Base-by-base conservation (phyloP, 106 monocot species). In the Dioscorea zingiberensis region DNA sequence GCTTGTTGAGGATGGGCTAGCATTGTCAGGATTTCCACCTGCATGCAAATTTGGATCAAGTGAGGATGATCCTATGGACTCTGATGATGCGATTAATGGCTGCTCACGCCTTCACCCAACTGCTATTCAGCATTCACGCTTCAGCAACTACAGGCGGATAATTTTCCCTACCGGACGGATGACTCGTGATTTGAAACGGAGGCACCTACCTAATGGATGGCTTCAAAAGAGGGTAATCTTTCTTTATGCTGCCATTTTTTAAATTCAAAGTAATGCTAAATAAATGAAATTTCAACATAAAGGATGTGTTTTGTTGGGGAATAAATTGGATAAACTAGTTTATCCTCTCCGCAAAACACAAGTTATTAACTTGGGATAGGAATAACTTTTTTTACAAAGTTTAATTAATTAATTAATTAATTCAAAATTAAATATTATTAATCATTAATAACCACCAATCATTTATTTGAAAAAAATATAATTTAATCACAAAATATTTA, bases 21-120 rank as follows among this genome's bases (percentile, higher is more conserved):
- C 89, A 60, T 70, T 95, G 32, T 58, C 76, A 56, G 85, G 88
- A 24, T 81, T 85, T 54, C 73, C 76, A 57, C 64, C 72, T 49
- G 68, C 78, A 53, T 74, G 73, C 73, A 85, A 73, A 66, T 74
- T 76, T 76, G 83, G 65, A 19, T 86, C 86, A 47, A 98, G 97
- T 63, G 97, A 98, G 15, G 97, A 98, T 66, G 97, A 98, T 62
- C 66, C 74, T 30, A 75, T 80, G 15, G 97, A 93, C 59, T 92
- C 97, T 17, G 92, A 98, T 80, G 97, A 98, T 62, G 75, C 81
- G 13, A 68, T 73, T 58, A 75, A 68, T 76, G 75, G 64, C 58
- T 82, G 67, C 22, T 59, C 69, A 26, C 84, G 62, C 62, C 60
- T 57, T 19, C 72, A 78, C 21, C 63, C 82, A 28, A 47, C 85